These are phyloP conservation scores for Parafenestella ontariensis DNA, from an alignment of 2,329 filamentous ascomycete species.

Conservation along the genomic window DNA sequence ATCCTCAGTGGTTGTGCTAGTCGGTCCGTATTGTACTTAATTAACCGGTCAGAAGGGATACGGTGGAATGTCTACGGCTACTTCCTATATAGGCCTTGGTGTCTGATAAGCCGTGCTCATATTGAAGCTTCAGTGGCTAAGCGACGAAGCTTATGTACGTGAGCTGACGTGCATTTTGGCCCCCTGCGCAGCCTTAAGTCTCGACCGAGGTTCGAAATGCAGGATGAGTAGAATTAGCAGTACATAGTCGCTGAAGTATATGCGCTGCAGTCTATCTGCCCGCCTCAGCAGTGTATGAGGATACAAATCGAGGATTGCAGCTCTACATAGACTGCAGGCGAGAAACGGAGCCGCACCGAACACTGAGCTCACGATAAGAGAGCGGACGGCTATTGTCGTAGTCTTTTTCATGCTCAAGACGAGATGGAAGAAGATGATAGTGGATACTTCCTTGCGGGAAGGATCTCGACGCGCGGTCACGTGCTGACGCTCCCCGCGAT, in stretches of 20 bases:
- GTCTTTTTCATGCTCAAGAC: not conserved
- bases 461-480: slow-evolving; percentile 4
- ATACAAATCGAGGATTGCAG: not conserved
- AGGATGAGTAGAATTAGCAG: not conserved
- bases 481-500: slow-evolving; percentile 2
- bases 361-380: not conserved
- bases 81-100: slow-evolving; percentile 4
- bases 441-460: not conserved
- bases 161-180: slow-evolving; percentile 26
- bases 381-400: not conserved
- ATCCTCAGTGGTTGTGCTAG: slow-evolving; percentile 13
- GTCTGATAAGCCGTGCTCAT: slow-evolving; percentile 3
- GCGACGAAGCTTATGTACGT: slow-evolving; percentile 21
- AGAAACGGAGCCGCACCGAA: no score
- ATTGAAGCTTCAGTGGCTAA: slow-evolving; percentile 26
- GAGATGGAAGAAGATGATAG: not conserved
- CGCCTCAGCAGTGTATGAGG: no score
- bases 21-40: not conserved
- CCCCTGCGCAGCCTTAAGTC: not conserved
- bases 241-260: no score
- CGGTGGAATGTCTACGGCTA: not conserved
- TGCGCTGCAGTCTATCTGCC: no score
- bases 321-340: not conserved
- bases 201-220: not conserved
- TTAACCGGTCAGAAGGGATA: slow-evolving; percentile 11